phyloP scores from a whole-genome alignment of 306 rosid species.

The Prunus dulcis region DNA sequence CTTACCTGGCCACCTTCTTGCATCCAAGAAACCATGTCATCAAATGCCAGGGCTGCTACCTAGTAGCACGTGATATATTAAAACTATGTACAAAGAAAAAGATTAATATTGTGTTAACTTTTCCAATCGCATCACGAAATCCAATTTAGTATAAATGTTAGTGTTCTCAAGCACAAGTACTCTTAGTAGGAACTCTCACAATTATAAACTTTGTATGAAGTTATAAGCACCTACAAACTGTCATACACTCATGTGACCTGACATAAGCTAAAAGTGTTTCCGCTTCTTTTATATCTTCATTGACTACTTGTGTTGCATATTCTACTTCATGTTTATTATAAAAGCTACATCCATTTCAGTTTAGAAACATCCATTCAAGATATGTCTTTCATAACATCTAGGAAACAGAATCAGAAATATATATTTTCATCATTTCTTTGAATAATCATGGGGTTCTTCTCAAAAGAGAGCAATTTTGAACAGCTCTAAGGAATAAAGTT shows the following conservation, averaged over 20 bases:
- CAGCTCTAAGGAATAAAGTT: neutral
- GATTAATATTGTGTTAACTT: constrained; percentile 61
- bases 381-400: neutral
- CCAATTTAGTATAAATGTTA: constrained; percentile 8
- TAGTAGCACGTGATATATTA: constrained; percentile 95
- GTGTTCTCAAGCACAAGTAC: neutral
- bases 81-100: constrained; percentile 78
- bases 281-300: neutral
- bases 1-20: constrained; percentile 99
- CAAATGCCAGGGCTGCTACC: constrained; percentile 99
- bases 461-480: neutral
- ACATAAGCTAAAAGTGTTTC: neutral
- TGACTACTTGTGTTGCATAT: neutral
- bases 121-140: constrained; percentile 27
- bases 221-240: neutral
- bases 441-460: neutral
- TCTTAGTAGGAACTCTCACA: neutral
- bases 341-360: neutral
- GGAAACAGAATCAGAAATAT: neutral
- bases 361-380: neutral
- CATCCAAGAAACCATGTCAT: constrained; percentile 99
- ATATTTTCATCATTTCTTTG: neutral
- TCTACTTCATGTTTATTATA: neutral
- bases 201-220: neutral
- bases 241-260: too few species aligned